A percentile compares a stretch with the other conserved stretches of the same genome.
Evolutionary conservation across 345 rosid genomes (phyloP).

Genomic region (Sisymbrium altissimum): DNA sequence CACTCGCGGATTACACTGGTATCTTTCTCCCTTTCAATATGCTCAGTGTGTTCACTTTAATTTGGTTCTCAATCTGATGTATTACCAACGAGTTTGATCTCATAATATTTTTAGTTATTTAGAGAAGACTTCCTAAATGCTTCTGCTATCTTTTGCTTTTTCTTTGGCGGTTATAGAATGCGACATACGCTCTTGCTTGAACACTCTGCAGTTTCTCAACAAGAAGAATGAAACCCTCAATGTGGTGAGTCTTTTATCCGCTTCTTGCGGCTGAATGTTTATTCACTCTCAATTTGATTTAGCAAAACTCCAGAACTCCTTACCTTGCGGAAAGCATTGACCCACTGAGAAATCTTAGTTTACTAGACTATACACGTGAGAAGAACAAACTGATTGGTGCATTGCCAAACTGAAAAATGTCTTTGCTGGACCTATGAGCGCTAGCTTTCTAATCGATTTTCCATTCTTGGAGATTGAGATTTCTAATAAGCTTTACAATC

Average conservation of each 20-base stretch:
- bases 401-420: constrained; percentile 9
- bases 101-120: not conserved
- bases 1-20: constrained; percentile 93
- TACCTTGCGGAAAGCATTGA: not conserved
- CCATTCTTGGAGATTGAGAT: not conserved
- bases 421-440: not conserved
- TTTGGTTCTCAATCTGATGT: not conserved
- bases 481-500: constrained; percentile 10
- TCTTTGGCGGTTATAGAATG: constrained; percentile 54
- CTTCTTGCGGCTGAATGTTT: constrained; percentile 5
- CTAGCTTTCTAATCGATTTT: not conserved
- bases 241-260: constrained; percentile 50
- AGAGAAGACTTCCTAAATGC: not conserved
- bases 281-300: not conserved
- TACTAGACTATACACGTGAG: not conserved
- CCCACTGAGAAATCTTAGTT: not conserved
- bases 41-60: not conserved
- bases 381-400: not conserved
- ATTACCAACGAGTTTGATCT: constrained; percentile 9
- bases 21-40: constrained; percentile 22
- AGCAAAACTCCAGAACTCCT: constrained; percentile 4
- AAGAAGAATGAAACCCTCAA: constrained; percentile 78
- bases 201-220: constrained; percentile 96
- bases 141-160: constrained; percentile 26
- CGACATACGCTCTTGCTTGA: constrained; percentile 91